A percentile compares a stretch with the other conserved stretches of the same genome.
Evolutionary conservation across 805 yeast genomes (phyloP).

Genomic region (Yamadazyma philogaea): DNA sequence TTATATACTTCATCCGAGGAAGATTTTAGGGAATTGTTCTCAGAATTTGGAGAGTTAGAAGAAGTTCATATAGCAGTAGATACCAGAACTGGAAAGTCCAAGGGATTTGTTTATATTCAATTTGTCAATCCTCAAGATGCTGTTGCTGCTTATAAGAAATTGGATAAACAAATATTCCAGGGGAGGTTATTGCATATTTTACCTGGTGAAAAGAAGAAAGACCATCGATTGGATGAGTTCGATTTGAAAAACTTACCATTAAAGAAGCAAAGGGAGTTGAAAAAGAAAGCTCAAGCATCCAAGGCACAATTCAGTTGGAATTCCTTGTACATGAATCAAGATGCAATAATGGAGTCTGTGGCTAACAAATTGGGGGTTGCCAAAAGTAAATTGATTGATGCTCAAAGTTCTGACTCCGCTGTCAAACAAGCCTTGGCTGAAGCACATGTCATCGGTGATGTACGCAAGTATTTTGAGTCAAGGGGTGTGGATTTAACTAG

Average conservation of each 20-base stretch:
- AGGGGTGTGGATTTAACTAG: slow-evolving; percentile 81
- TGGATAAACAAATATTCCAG: slow-evolving; percentile 89
- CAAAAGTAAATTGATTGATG: slow-evolving; percentile 82
- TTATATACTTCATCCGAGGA: slow-evolving; percentile 74
- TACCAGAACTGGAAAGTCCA: slow-evolving; percentile 82
- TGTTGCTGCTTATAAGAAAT: slow-evolving; percentile 61
- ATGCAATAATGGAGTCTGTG: slow-evolving; percentile 88
- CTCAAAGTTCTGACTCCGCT: slow-evolving; percentile 81
- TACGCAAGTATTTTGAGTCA: slow-evolving; percentile 78
- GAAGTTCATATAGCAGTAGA: slow-evolving; percentile 94
- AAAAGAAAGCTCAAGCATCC: slow-evolving; percentile 78
- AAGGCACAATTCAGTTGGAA: slow-evolving; percentile 93
- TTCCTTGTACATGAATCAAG: slow-evolving; percentile 83
- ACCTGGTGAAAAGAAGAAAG: slow-evolving; percentile 80
- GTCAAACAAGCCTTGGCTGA: slow-evolving; percentile 97
- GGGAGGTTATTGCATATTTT: slow-evolving; percentile 89
- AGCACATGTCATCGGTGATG: slow-evolving; percentile 91
- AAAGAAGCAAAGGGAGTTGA: slow-evolving; percentile 84
- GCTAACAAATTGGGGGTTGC: slow-evolving; percentile 79
- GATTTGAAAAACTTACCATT: slow-evolving; percentile 87
- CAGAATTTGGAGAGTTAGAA: slow-evolving; percentile 65
- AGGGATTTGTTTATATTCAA: slow-evolving; percentile 87
- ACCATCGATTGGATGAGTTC: slow-evolving; percentile 83
- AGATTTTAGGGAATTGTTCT: slow-evolving; percentile 67
- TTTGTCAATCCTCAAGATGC: slow-evolving; percentile 73